These are phyloP conservation scores for Syncephalastrum racemosum DNA, from an alignment of 371 early-diverging fungal genomes.

Conservation along the genomic window DNA sequence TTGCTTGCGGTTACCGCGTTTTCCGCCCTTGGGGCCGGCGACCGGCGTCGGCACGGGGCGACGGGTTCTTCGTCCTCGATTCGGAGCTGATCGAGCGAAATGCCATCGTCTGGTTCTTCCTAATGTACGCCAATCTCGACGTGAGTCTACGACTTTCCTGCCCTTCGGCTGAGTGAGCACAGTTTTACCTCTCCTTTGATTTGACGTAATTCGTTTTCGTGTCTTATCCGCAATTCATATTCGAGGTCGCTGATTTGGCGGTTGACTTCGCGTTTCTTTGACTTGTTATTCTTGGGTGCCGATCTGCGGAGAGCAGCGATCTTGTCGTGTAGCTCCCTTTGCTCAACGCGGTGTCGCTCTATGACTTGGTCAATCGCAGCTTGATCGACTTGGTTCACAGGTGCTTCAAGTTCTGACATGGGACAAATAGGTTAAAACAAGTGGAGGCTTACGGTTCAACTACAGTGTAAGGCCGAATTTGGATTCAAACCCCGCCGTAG, in stretches of 20 bases:
- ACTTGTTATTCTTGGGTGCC: slow-evolving; percentile 77
- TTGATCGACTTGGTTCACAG: too few relatives aligned
- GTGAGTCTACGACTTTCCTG: background rate
- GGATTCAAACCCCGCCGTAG: too few relatives aligned
- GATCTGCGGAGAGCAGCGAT: slow-evolving; percentile 77
- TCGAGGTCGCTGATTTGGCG: slow-evolving; percentile 74
- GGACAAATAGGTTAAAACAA: too few relatives aligned
- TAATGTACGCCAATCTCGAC: slow-evolving; percentile 2
- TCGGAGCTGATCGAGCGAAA: slow-evolving; percentile 38
- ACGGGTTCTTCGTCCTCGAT: slow-evolving; percentile 31
- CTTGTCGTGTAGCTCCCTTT: slow-evolving; percentile 67
- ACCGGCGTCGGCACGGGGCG: slow-evolving; percentile 13
- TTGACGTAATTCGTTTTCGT: slow-evolving; percentile 64
- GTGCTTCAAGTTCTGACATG: too few relatives aligned
- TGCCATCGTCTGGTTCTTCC: slow-evolving; percentile 34
- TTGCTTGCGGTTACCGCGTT: slow-evolving; percentile 62
- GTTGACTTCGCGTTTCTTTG: slow-evolving; percentile 82
- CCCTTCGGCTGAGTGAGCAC: slow-evolving; percentile 10
- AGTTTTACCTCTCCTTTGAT: slow-evolving; percentile 24
- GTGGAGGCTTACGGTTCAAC: too few relatives aligned
- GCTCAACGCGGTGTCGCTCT: slow-evolving; percentile 77
- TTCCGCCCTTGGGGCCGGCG: slow-evolving; percentile 25
- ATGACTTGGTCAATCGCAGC: too few relatives aligned
- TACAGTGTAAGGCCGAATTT: too few relatives aligned
- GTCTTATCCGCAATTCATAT: slow-evolving; percentile 58